Conservation (phyloP, 2,329 filamentous ascomycete species). For the Diplodia mutila region DNA sequence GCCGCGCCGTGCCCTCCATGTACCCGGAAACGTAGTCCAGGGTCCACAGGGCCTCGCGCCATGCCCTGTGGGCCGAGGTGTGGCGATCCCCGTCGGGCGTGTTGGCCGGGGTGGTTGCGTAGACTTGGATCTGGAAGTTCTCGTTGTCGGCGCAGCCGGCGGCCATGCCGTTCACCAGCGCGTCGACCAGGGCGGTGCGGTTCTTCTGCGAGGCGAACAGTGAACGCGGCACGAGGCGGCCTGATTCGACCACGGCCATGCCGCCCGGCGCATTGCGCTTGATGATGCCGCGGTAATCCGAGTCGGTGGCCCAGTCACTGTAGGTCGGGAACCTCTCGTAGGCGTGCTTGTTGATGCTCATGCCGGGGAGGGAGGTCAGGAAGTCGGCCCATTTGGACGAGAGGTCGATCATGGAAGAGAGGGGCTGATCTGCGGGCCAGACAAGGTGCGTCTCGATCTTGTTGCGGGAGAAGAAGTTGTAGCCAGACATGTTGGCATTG, state of each 20-base stretch:
- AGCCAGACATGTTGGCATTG: slow-evolving; percentile 39
- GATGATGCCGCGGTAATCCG: slow-evolving; percentile 36
- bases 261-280: slow-evolving; percentile 41
- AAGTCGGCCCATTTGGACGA: slow-evolving; percentile 39
- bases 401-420: slow-evolving; percentile 33
- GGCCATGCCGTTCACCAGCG: slow-evolving; percentile 36
- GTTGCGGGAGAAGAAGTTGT: slow-evolving; percentile 40
- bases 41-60: slow-evolving; percentile 39
- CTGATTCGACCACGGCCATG: slow-evolving; percentile 39
- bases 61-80: slow-evolving; percentile 39
- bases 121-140: slow-evolving; percentile 35
- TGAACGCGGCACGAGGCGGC: slow-evolving; percentile 39
- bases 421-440: slow-evolving; percentile 34
- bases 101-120: slow-evolving; percentile 40
- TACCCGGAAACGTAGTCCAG: slow-evolving; percentile 29
- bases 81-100: slow-evolving; percentile 36
- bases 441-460: slow-evolving; percentile 40
- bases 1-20: slow-evolving; percentile 34
- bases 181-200: slow-evolving; percentile 32
- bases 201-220: slow-evolving; percentile 36
- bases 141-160: slow-evolving; percentile 27
- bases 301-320: slow-evolving; percentile 36
- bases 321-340: slow-evolving; percentile 40
- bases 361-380: slow-evolving; percentile 37
- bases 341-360: slow-evolving; percentile 38